Percentiles rank a stretch among this genome's conserved stretches.
These are phyloP conservation scores for Entophlyctis helioformis DNA, from an alignment of 192 early-diverging fungal species.

Conservation along the genomic window DNA sequence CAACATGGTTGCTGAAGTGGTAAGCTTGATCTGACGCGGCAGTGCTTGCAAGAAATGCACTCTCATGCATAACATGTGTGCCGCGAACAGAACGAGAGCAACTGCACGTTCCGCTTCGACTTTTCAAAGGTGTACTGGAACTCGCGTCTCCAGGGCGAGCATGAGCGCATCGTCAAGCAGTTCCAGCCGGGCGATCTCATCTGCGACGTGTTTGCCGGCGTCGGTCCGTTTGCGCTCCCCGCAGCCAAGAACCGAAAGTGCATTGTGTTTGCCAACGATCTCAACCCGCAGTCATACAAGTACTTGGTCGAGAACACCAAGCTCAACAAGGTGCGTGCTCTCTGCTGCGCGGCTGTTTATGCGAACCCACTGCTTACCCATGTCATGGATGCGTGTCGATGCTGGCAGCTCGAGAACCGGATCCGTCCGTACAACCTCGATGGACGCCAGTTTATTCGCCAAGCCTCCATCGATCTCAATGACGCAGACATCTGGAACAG, in stretches of 20 bases:
- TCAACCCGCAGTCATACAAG: conserved; percentile 83
- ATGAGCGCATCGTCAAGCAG: conserved; percentile 72
- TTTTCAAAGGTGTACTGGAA: conserved; percentile 99
- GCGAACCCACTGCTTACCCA: neutral
- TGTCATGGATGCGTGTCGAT: too few relatives aligned
- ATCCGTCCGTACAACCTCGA: conserved; percentile 77
- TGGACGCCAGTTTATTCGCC: conserved; percentile 77
- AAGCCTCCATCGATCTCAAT: conserved; percentile 58
- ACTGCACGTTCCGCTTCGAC: conserved; percentile 84
- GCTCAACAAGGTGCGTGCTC: conserved; percentile 62
- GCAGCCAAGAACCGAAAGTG: conserved; percentile 68
- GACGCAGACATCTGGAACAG: conserved; percentile 9
- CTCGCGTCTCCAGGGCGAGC: conserved; percentile 88
- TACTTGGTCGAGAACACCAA: conserved; percentile 71
- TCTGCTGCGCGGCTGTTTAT: too few relatives aligned
- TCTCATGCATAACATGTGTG: neutral
- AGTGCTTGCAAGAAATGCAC: neutral
- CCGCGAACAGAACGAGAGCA: conserved; percentile 64
- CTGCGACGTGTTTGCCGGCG: conserved; percentile 96
- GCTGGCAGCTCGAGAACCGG: conserved; percentile 41
- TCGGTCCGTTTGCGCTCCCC: conserved; percentile 90
- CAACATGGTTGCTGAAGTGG: conserved; percentile 76
- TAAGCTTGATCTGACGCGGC: conserved; percentile 20
- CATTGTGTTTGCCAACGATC: conserved; percentile 91
- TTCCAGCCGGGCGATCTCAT: conserved; percentile 63